Base-by-base conservation (phyloP, 192 early-diverging fungal species). In the Backusella australiensis region DNA sequence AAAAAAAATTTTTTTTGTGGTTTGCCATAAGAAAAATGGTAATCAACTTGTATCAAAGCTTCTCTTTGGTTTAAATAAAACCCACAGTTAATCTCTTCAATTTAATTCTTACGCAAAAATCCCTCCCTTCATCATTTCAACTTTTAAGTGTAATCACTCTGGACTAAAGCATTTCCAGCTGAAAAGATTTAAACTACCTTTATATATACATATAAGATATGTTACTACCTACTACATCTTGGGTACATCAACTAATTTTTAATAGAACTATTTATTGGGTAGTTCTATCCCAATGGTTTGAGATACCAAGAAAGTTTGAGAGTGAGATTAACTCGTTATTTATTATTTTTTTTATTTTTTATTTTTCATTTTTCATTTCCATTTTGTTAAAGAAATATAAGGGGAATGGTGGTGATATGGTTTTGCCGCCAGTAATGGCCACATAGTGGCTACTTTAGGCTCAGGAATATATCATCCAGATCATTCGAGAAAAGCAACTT, bases 401-500 rank as follows among this genome's bases (percentile, higher is more conserved):
- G 2, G 23, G 15, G 49, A 75, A 75, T 75, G 65, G 56, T 39
- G 63, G 59, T 75, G 73, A 75, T 75, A 75, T 75, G 73, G 73
- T 75, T 75, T 75, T 63, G 74, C 74, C 74, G 65, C 41, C 59
- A 67, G 65, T 75, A 66, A 75, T 67, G 26, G 74, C 39, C 52
- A 75, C 74, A 65, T 75, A 75, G 74, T 75, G 67, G 39, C 74
- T 75, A 75, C 65, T 46, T 44, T 75, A 75, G 74, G 74, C 74
- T 41, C 63, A 75, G 74, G 74, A 75, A 75, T 75, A 75, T 75
- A 75, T 75, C 74, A 75, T 66, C 56, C 59, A 44, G 74, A 75
- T 38, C 38, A 34, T 75, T 44, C 41, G 29, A 75, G 39, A 56
- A 32, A 41, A 44, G 29, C 19, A 44, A 39, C 41, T 67, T 44